These are phyloP conservation scores for Eucalyptus tenuipes DNA, from an alignment of 345 rosid genomes.

Conservation along the genomic window DNA sequence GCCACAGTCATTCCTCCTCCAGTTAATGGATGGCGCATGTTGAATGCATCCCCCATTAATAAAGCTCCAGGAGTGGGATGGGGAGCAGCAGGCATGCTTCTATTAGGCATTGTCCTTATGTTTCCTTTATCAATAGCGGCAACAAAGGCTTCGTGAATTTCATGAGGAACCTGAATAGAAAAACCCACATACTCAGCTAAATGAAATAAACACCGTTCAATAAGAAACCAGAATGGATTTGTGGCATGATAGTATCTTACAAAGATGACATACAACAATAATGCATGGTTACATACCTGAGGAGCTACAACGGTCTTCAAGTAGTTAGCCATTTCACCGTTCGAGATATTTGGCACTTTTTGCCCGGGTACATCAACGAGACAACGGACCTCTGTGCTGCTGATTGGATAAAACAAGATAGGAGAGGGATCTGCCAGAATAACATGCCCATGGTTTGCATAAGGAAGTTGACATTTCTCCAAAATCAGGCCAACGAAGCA, in stretches of 20 bases:
- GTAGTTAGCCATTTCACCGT: slow-evolving; percentile 41
- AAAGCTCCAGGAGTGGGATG: slow-evolving; percentile 42
- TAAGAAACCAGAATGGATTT: background rate
- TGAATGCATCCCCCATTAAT: slow-evolving; percentile 42
- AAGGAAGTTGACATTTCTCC: slow-evolving; percentile 56
- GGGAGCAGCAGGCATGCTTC: slow-evolving; percentile 53
- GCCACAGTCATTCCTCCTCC: slow-evolving; percentile 68
- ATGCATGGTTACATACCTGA: slow-evolving; percentile 14
- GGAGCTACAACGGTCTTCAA: slow-evolving; percentile 39
- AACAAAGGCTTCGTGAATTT: slow-evolving; percentile 21
- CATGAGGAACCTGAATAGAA: slow-evolving; percentile 22
- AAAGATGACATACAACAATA: background rate
- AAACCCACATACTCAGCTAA: background rate
- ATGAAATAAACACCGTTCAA: background rate
- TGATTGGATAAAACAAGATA: slow-evolving; percentile 41
- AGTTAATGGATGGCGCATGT: slow-evolving; percentile 56
- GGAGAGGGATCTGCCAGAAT: slow-evolving; percentile 49
- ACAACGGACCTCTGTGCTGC: slow-evolving; percentile 45
- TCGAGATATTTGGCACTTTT: slow-evolving; percentile 43
- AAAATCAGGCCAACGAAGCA: slow-evolving; percentile 48
- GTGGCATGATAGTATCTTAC: background rate
- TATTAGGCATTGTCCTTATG: slow-evolving; percentile 42
- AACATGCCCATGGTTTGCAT: slow-evolving; percentile 42
- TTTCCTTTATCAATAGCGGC: slow-evolving; percentile 32
- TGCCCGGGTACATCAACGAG: slow-evolving; percentile 48